Evolutionary conservation across 1,284 basidiomycete species (phyloP), one percentile per base, ranked within the genome.

Genomic region (Trichosporon ovoides): DNA sequence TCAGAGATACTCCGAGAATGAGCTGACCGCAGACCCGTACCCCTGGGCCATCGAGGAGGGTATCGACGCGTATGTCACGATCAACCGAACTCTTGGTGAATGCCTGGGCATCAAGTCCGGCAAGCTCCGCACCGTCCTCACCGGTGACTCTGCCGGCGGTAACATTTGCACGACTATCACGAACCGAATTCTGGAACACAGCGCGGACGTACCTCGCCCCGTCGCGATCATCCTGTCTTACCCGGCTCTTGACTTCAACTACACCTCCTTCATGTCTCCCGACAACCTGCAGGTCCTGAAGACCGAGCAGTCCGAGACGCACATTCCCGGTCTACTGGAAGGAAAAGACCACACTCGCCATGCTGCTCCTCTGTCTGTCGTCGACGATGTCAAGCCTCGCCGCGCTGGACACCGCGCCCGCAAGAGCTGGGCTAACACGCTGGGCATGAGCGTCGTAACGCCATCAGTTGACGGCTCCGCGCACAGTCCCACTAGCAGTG

Each of bases 201-300:
- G 82, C 66, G 70, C 71, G 58, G 70, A 75, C 48, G 74, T 81
- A n/a, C 79, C 77, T 12, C 79, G 79, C 22, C 95, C 95, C 1
- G 79, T 88, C 48, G 88, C 90, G 1, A 80, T 98, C 53, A 85
- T 96, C 22, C 83, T 96, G 55, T 59, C 89, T 81, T 84, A 83
- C 64, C 79, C 81, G 2, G 79, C 79, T 18, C 83, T 98, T 52
- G 95, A 98, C 74, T 98, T 98, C 80, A 95, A 96, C 74, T 98
- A 94, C 73, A 90, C 89, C 0, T 91, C 91, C 20, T 98, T 95
- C 95, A 97, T 98, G 93, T 86, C 92, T 0, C 87, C 88, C 1
- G 83, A 84, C 19, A 87, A 96, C 74, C 80, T 98, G 52, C 84
- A 84, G 5, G 87, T 95, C 12, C 80, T 98, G 12, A 84, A 88